Percentiles rank a stretch among this genome's conserved stretches.
Evolutionary conservation across 768 basidiomycete species (phyloP).

Genomic region (Phlebiopsis flavidoalba): DNA sequence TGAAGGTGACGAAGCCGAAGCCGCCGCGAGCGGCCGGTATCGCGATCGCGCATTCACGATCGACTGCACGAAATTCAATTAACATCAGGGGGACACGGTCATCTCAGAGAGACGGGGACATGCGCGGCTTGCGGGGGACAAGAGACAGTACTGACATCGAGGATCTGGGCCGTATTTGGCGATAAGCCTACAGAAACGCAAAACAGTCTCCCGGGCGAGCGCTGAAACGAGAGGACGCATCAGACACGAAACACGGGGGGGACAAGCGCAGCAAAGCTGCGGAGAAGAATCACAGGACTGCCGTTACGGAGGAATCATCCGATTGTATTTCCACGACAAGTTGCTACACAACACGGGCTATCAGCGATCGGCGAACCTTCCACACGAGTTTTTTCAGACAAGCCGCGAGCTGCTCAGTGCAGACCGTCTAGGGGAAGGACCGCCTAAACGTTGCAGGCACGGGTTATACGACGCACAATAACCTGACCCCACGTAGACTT

Average conservation of each 20-base stretch:
- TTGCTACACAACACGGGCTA: conserved; percentile 60
- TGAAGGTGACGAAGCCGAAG: conserved; percentile 92
- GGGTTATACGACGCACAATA: conserved; percentile 49
- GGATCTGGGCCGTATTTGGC: conserved; percentile 69
- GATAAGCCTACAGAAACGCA: conserved; percentile 66
- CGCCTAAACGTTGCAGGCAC: conserved; percentile 35
- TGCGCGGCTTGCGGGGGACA: not conserved
- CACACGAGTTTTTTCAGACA: conserved; percentile 37
- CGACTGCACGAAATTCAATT: conserved; percentile 48
- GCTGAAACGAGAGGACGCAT: conserved; percentile 34
- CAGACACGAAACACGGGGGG: conserved; percentile 39
- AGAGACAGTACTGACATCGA: conserved; percentile 68
- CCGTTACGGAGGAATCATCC: conserved; percentile 88
- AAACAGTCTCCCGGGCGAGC: conserved; percentile 32
- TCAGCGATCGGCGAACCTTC: conserved; percentile 33
- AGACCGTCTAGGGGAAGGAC: conserved; percentile 25
- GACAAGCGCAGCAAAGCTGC: conserved; percentile 14
- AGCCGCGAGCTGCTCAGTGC: not conserved
- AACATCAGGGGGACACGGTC: conserved; percentile 14
- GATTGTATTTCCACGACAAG: conserved; percentile 95
- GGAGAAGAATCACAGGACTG: conserved; percentile 56
- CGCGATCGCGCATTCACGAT: conserved; percentile 99
- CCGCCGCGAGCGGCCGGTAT: conserved; percentile 95
- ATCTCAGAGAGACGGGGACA: not conserved
- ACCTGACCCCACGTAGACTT: conserved; percentile 95